Conservation (phyloP, 2,329 filamentous ascomycete species). For the Herpotrichia juniperi region DNA sequence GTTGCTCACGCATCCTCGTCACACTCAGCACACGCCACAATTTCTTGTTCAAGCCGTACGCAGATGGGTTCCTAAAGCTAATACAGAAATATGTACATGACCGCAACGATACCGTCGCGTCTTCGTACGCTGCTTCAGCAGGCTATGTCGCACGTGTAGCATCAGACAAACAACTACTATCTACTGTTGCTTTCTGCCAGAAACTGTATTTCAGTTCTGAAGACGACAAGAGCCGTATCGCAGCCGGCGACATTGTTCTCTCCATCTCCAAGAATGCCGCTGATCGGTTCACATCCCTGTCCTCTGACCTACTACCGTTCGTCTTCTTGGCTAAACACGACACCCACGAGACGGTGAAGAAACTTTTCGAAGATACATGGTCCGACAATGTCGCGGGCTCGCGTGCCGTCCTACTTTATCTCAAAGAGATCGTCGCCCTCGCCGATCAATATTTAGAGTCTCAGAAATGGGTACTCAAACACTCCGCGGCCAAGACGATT, state of each 20-base stretch:
- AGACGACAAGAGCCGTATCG: conserved; percentile 74
- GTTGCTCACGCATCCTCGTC: conserved; percentile 82
- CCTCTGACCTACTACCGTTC: conserved; percentile 79
- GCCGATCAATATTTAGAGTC: conserved; percentile 73
- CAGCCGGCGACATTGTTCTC: conserved; percentile 82
- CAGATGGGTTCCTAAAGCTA: conserved; percentile 75
- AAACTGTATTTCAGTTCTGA: conserved; percentile 82
- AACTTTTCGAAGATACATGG: conserved; percentile 87
- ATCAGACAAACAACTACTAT: conserved; percentile 63
- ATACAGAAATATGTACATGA: conserved; percentile 85
- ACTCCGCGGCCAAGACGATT: conserved; percentile 81
- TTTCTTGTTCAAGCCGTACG: conserved; percentile 75
- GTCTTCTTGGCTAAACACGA: conserved; percentile 89
- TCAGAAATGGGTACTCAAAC: conserved; percentile 87
- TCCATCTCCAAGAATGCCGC: conserved; percentile 85
- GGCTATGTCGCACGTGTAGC: conserved; percentile 79
- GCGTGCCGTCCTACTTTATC: conserved; percentile 80
- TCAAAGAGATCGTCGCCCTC: conserved; percentile 78
- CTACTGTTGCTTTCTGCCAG: conserved; percentile 62
- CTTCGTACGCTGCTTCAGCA: conserved; percentile 83
- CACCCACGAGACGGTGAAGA: conserved; percentile 76
- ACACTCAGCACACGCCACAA: conserved; percentile 83
- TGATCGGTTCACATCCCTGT: conserved; percentile 82
- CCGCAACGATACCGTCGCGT: conserved; percentile 90
- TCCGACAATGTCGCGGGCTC: conserved; percentile 85